These are phyloP conservation scores for Cladophialophora yegresii DNA, from an alignment of 2,329 filamentous ascomycete genomes.

Conservation along the genomic window DNA sequence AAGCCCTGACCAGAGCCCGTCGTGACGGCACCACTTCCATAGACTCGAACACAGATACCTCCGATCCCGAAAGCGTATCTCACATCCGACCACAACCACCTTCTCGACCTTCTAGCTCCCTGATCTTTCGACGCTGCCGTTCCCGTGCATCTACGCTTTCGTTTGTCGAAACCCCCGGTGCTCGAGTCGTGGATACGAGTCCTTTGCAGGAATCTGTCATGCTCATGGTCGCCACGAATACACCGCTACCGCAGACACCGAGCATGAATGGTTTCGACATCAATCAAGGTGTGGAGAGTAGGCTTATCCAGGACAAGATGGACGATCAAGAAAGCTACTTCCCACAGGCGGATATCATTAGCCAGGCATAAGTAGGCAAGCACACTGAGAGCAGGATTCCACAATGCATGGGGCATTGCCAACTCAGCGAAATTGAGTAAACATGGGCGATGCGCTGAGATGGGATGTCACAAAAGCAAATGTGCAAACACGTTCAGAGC, in stretches of 20 bases:
- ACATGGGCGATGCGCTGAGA: not conserved
- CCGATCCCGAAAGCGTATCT: not conserved
- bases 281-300: not conserved
- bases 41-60: not conserved
- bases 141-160: slow-evolving; percentile 17
- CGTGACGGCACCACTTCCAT: slow-evolving; percentile 11
- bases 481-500: not conserved
- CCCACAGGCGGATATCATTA: slow-evolving; percentile 6
- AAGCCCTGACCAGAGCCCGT: slow-evolving; percentile 25
- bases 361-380: slow-evolving; percentile 4
- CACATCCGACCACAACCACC: not conserved
- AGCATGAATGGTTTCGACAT: slow-evolving; percentile 2
- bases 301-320: not conserved
- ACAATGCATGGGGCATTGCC: not conserved
- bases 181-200: slow-evolving; percentile 29
- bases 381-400: not conserved
- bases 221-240: slow-evolving; percentile 32
- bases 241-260: slow-evolving; percentile 28
- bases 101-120: slow-evolving; percentile 10
- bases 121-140: slow-evolving; percentile 24
- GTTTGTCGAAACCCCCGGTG: slow-evolving; percentile 27
- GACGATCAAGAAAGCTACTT: not conserved
- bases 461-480: not conserved
- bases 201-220: slow-evolving; percentile 30
- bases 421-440: not conserved